Conservation (phyloP, 768 basidiomycete genomes). For the Terana coerulea region DNA sequence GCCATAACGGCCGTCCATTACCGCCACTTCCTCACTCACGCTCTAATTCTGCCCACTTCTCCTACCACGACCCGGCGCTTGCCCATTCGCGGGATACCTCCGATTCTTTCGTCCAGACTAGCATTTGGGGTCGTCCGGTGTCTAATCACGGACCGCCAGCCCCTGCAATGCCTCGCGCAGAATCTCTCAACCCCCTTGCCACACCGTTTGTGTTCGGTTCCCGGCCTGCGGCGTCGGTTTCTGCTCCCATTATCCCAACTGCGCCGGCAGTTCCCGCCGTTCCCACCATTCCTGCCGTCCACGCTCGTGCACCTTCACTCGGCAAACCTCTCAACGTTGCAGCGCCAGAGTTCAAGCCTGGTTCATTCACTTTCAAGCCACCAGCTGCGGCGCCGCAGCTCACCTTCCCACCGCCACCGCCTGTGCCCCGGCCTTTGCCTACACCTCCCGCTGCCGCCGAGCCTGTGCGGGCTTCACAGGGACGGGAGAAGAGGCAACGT, state of each 20-base stretch:
- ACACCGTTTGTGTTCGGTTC: constrained; percentile 81
- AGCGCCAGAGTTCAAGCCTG: constrained; percentile 79
- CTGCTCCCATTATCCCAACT: constrained; percentile 29
- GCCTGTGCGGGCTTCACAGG: constrained; percentile 48
- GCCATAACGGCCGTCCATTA: constrained; percentile 45
- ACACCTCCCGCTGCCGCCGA: constrained; percentile 27
- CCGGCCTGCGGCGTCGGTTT: constrained; percentile 24
- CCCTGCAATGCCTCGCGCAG: constrained; percentile 16
- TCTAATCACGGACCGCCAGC: constrained; percentile 5
- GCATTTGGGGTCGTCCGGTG: constrained; percentile 18
- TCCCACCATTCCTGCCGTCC: constrained; percentile 14
- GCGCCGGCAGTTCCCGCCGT: constrained; percentile 23
- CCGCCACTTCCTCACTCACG: constrained; percentile 66
- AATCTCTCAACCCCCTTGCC: constrained; percentile 69
- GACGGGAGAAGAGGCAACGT: constrained; percentile 77
- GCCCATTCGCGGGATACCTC: constrained; percentile 57
- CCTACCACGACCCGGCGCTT: constrained; percentile 54
- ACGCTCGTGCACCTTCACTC: constrained; percentile 41
- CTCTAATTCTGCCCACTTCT: constrained; percentile 56
- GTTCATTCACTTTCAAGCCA: constrained; percentile 72
- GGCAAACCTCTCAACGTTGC: constrained; percentile 74
- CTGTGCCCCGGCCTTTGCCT: constrained; percentile 37
- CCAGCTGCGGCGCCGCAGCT: constrained; percentile 64
- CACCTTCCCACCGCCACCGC: constrained; percentile 31
- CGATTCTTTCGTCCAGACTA: constrained; percentile 33